phyloP scores from a whole-genome alignment of 2,329 filamentous ascomycete genomes.

The Epichloe coenophiala region DNA sequence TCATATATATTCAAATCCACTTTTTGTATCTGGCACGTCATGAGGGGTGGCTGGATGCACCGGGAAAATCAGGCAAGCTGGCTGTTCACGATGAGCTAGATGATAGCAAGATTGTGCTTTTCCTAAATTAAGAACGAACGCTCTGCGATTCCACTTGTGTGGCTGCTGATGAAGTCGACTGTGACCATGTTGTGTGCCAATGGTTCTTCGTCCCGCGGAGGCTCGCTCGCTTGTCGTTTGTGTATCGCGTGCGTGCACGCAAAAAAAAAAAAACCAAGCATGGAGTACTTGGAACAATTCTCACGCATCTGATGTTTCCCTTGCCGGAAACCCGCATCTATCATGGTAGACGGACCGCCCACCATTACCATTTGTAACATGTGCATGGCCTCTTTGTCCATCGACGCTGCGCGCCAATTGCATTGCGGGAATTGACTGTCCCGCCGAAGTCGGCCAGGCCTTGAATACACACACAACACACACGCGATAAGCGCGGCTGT shows the following conservation, averaged over 20 bases:
- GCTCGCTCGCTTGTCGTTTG: no score
- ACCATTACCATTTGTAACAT: no score
- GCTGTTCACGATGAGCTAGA: neutral
- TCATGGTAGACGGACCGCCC: no score
- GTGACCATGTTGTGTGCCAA: neutral
- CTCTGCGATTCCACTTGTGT: neutral
- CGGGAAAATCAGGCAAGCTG: neutral
- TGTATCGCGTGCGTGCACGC: no score
- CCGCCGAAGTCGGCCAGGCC: conserved; percentile 11
- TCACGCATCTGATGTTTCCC: neutral
- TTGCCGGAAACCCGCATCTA: neutral
- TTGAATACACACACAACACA: neutral
- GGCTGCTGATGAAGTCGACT: neutral
- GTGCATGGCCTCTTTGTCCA: neutral
- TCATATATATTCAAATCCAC: neutral
- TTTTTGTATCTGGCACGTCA: neutral
- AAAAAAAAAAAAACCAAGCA: no score
- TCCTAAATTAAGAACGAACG: no score
- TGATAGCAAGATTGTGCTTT: neutral
- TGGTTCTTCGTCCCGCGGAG: no score
- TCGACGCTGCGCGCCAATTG: conserved; percentile 7
- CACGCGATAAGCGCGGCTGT: neutral
- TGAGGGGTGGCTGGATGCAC: neutral
- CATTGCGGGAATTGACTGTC: conserved; percentile 1
- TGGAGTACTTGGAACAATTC: neutral